These are phyloP conservation scores for Pestalotiopsis sp. DNA, from an alignment of 2,329 filamentous ascomycete species.

Conservation along the genomic window DNA sequence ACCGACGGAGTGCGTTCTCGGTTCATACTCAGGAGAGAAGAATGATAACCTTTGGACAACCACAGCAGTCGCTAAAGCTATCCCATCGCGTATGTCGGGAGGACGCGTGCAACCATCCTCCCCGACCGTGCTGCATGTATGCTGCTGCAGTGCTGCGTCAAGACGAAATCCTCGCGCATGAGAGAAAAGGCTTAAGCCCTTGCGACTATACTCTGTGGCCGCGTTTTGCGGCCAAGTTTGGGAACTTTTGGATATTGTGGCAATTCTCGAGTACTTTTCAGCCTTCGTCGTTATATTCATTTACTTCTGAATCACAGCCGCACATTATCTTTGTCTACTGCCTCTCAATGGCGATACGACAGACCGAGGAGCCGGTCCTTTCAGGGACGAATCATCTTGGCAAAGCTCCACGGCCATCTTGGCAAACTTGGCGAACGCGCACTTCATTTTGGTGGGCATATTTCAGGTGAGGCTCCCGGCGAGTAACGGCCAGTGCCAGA, in stretches of 20 bases:
- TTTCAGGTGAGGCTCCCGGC: neutral
- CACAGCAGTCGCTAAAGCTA: neutral
- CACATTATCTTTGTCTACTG: neutral
- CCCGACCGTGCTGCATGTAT: neutral
- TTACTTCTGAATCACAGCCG: neutral
- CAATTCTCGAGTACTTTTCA: neutral
- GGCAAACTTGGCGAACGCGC: neutral
- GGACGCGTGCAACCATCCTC: neutral
- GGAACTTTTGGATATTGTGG: neutral
- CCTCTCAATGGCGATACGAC: neutral
- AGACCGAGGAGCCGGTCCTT: neutral
- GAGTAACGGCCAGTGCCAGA: neutral
- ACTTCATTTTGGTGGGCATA: neutral
- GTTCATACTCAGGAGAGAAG: neutral
- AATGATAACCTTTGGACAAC: neutral
- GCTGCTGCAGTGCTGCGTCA: neutral
- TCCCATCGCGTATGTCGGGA: neutral
- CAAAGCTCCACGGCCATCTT: neutral
- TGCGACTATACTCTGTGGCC: neutral
- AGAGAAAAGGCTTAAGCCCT: neutral
- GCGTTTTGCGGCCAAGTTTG: neutral
- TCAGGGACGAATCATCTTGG: neutral
- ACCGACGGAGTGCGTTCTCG: neutral
- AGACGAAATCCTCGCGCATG: neutral
- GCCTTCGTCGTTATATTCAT: neutral